phyloP scores from a whole-genome alignment of 192 early-diverging fungal genomes.

The Coemansia sp. region DNA sequence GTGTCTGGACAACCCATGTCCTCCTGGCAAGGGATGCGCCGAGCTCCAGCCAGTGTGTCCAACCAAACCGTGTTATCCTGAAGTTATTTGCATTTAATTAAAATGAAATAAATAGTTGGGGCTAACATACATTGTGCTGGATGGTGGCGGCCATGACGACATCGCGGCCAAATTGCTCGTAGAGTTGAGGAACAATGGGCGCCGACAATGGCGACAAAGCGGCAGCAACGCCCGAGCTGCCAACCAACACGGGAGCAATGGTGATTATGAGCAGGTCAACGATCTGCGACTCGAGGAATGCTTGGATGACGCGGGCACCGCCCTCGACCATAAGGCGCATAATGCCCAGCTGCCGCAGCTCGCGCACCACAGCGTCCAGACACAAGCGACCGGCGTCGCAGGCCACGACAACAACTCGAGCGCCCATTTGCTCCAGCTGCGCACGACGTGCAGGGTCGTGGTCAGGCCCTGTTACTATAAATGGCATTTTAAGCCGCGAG shows the following conservation, averaged over 20 bases:
- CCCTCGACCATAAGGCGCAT: slow-evolving; percentile 84
- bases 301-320: slow-evolving; percentile 70
- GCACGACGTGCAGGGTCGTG: slow-evolving; percentile 22
- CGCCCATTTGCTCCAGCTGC: slow-evolving; percentile 60
- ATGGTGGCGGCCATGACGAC: slow-evolving; percentile 53
- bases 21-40: neutral
- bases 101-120: too few relatives aligned
- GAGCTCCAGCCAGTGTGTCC: slow-evolving; percentile 7
- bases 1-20: slow-evolving; percentile 1
- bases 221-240: slow-evolving; percentile 57
- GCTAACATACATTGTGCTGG: neutral
- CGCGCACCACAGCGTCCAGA: slow-evolving; percentile 16
- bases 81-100: slow-evolving; percentile 3
- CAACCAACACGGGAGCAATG: slow-evolving; percentile 67
- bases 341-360: slow-evolving; percentile 43
- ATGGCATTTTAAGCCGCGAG: slow-evolving; percentile 52
- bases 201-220: slow-evolving; percentile 10
- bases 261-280: slow-evolving; percentile 57
- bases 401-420: slow-evolving; percentile 51
- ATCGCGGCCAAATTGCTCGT: slow-evolving; percentile 56
- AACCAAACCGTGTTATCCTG: slow-evolving; percentile 1
- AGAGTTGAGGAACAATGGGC: slow-evolving; percentile 20
- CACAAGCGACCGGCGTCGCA: slow-evolving; percentile 8
- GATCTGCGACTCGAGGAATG: slow-evolving; percentile 51
- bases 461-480: slow-evolving; percentile 54